These are phyloP conservation scores for Tolypocladium ovalisporum DNA, from an alignment of 2,329 filamentous ascomycete species.

Conservation along the genomic window DNA sequence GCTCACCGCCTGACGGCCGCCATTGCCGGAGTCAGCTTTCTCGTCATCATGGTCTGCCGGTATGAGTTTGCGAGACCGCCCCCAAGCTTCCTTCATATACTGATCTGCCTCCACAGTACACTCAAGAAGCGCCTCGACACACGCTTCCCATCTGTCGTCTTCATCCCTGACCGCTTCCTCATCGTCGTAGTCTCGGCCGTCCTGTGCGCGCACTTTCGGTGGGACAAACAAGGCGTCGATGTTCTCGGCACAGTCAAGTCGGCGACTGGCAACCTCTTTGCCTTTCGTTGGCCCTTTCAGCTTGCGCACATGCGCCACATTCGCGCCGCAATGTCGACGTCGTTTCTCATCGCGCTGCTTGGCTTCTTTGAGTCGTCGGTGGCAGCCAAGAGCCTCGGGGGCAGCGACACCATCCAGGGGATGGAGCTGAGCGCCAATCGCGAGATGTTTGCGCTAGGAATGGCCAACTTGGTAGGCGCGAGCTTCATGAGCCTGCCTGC, in stretches of 20 bases:
- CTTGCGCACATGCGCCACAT: conserved; percentile 69
- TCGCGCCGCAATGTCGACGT: conserved; percentile 76
- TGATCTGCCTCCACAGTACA: conserved; percentile 38
- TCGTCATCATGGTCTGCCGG: conserved; percentile 84
- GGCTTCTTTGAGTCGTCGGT: conserved; percentile 99
- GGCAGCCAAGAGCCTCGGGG: conserved; percentile 80
- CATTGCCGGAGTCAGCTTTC: conserved; percentile 70
- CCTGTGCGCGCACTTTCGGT: conserved; percentile 64
- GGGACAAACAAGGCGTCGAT: conserved; percentile 70
- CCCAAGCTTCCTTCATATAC: background rate
- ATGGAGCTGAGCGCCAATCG: conserved; percentile 84
- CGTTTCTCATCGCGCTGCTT: conserved; percentile 84
- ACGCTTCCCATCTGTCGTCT: conserved; percentile 69
- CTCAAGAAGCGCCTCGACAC: conserved; percentile 73
- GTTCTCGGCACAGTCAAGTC: conserved; percentile 76
- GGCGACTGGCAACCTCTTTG: conserved; percentile 58
- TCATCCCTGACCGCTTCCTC: conserved; percentile 82
- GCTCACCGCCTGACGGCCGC: conserved; percentile 65
- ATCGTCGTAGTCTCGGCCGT: conserved; percentile 80
- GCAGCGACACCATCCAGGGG: conserved; percentile 58
- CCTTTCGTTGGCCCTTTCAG: conserved; percentile 79
- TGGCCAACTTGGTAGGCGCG: conserved; percentile 82
- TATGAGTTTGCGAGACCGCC: conserved; percentile 25
- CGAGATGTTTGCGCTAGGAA: conserved; percentile 82
- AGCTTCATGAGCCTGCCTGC: conserved; percentile 88